Evolutionary conservation across 192 early-diverging fungal species (phyloP), one percentile per base, ranked within the genome.

Genomic region (Obelidium mucronatum): DNA sequence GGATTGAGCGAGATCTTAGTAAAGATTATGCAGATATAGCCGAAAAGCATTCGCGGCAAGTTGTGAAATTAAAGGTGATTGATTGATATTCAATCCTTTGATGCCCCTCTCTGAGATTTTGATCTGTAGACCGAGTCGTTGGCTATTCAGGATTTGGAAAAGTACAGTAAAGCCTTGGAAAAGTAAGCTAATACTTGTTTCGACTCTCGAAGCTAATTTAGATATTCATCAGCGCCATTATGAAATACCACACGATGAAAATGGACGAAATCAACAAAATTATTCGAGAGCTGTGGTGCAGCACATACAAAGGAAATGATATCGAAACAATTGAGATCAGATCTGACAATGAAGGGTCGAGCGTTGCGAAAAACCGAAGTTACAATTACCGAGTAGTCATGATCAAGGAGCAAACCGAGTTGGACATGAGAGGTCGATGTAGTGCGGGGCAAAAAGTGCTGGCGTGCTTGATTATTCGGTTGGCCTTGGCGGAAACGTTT

Each of bases 261-360:
- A 99, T 99, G 96, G 90, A 94, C 42, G 96, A 98, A 80, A 90
- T 99, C 70, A 99, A 99, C 82, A 92, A 94, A 80, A 93, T 94
- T 60, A 99, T 99, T 76, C 89, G 91, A 19, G 97, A 99, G 73
- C 85, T 99, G 35, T 99, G 98, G 98, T 86, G 90, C 17, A 95
- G 95, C 66, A 98, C 97, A 0, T 99, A 99, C 84, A 92, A 90
- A 71, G 98, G 98, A 26, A 22, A 19, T 59, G 98, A 99, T 77
- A 98, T 99, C 70, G 97, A 99, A 78, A 91, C 90, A 17, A 97
- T 99, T 26, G 97, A 96, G 81, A 98, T 98, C 55, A 91, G 94
- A 3, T 92, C 95, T 2, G 96, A 99, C 69, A 83, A 90, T 37
- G 94, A 97, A 58, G 85, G 86, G 1, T 63, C 72, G 24, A 77